A percentile compares a stretch with the other conserved stretches of the same genome.
Evolutionary conservation across 371 early-diverging fungal species (phyloP).

Genomic region (Mortierella sp.): DNA sequence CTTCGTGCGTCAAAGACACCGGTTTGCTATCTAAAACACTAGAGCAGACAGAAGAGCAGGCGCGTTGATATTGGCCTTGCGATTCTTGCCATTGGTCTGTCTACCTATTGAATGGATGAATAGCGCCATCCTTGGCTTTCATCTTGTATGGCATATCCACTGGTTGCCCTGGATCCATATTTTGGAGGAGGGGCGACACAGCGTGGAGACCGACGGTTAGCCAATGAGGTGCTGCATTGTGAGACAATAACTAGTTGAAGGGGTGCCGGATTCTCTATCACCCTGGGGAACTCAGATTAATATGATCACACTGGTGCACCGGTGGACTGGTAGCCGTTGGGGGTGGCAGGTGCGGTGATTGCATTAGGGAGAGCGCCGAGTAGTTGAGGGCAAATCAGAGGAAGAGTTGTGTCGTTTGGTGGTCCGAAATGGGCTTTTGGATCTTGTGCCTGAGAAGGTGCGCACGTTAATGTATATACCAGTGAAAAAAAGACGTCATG

Average conservation of each 20-base stretch:
- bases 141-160: neutral
- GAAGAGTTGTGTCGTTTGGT: conserved; percentile 1
- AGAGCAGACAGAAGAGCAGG: no score
- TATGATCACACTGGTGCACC: no score
- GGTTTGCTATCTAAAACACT: no score
- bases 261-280: neutral
- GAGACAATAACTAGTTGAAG: neutral
- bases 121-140: no score
- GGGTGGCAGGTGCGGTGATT: no score
- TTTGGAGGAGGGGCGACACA: neutral
- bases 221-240: neutral
- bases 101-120: no score
- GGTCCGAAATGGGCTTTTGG: neutral
- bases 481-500: conserved; percentile 8
- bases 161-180: neutral
- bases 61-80: no score
- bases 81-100: no score
- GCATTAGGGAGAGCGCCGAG: neutral
- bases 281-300: neutral
- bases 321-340: no score
- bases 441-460: neutral
- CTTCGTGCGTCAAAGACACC: neutral
- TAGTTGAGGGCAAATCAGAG: neutral
- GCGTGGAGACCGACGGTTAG: neutral
- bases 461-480: neutral